phyloP scores from a whole-genome alignment of 805 yeast species.

The Ogataea pilisensis region DNA sequence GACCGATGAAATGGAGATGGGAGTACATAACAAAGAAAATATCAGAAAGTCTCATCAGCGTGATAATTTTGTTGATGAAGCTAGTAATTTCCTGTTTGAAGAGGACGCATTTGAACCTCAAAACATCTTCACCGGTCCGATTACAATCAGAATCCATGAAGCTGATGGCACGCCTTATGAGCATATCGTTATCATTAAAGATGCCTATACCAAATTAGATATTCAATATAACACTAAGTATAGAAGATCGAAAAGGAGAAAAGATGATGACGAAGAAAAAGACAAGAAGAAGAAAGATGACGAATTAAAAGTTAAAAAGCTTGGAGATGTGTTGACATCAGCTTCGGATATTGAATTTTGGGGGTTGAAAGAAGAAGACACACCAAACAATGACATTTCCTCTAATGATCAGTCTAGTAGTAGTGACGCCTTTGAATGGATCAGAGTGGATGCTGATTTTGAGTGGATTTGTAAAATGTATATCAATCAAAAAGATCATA shows the following conservation, averaged over 20 bases:
- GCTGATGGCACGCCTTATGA: constrained; percentile 99
- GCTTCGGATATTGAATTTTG: constrained; percentile 62
- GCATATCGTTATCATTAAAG: constrained; percentile 90
- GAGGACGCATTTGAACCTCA: constrained; percentile 41
- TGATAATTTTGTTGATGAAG: constrained; percentile 42
- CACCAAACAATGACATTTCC: constrained; percentile 50
- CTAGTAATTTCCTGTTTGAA: constrained; percentile 37
- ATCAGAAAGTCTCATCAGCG: constrained; percentile 22
- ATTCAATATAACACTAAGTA: constrained; percentile 94
- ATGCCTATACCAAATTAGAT: constrained; percentile 78
- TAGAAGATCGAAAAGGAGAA: constrained; percentile 69
- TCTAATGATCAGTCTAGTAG: constrained; percentile 32
- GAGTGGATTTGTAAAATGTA: constrained; percentile 89
- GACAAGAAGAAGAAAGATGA: constrained; percentile 25
- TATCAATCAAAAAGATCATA: constrained; percentile 87
- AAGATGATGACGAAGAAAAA: constrained; percentile 42
- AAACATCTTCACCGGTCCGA: constrained; percentile 81
- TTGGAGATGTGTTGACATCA: constrained; percentile 74
- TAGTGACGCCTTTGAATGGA: constrained; percentile 95
- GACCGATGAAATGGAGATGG: constrained; percentile 16
- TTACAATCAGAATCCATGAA: constrained; percentile 95
- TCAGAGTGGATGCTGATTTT: constrained; percentile 94
- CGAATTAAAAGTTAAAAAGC: constrained; percentile 35
- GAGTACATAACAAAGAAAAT: constrained; percentile 7
- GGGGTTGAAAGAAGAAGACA: constrained; percentile 57